These are phyloP conservation scores for Chalara sp. DNA, from an alignment of 2,329 filamentous ascomycete species.

Conservation along the genomic window DNA sequence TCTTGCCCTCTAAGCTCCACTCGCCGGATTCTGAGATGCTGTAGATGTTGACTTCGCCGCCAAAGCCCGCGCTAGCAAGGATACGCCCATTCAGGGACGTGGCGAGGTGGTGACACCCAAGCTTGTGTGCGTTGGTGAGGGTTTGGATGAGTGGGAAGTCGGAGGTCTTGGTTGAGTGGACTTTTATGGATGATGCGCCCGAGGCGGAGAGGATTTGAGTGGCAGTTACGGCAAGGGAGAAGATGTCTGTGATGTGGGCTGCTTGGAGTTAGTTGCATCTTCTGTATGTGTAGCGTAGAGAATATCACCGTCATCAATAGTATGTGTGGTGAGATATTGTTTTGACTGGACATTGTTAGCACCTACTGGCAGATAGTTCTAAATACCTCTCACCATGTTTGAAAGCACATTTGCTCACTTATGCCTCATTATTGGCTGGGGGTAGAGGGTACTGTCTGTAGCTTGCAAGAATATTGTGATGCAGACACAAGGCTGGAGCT, in stretches of 20 bases:
- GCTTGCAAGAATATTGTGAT: too few relatives aligned
- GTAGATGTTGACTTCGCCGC: slow-evolving; percentile 85
- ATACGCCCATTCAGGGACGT: slow-evolving; percentile 61
- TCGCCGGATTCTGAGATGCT: slow-evolving; percentile 49
- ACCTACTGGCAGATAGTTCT: not conserved
- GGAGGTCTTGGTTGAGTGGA: slow-evolving; percentile 67
- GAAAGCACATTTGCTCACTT: too few relatives aligned
- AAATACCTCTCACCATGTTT: slow-evolving; percentile 12
- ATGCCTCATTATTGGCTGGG: too few relatives aligned
- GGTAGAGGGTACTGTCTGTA: too few relatives aligned
- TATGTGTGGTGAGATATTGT: slow-evolving; percentile 93
- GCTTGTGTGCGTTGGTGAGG: slow-evolving; percentile 71
- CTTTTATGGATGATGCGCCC: slow-evolving; percentile 72
- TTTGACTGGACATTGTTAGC: slow-evolving; percentile 64
- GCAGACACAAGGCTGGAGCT: too few relatives aligned
- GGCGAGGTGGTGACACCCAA: slow-evolving; percentile 87
- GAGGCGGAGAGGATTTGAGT: slow-evolving; percentile 75
- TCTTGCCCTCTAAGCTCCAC: slow-evolving; percentile 42
- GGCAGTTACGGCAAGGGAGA: slow-evolving; percentile 70
- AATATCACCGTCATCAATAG: slow-evolving; percentile 73
- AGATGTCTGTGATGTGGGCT: slow-evolving; percentile 84
- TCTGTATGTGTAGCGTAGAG: slow-evolving; percentile 12
- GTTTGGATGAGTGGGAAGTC: slow-evolving; percentile 75
- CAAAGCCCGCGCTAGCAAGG: slow-evolving; percentile 82
- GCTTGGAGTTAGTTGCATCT: slow-evolving; percentile 18